Base-by-base conservation (phyloP, 1,139 yeast species). In the Blastobotrys ciferrii region DNA sequence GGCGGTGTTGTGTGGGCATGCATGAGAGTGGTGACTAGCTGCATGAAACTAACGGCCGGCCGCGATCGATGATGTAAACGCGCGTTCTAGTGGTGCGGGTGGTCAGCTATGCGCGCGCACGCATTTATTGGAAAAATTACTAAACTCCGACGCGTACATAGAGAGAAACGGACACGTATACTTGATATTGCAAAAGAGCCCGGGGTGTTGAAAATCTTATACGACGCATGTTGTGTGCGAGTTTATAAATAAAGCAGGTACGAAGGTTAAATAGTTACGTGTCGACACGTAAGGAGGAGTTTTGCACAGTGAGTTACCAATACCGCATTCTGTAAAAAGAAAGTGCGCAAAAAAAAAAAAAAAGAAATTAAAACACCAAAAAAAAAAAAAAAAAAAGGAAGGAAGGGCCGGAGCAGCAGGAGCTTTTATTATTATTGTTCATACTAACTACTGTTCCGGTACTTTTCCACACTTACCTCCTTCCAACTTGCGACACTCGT, bases 351-450 rank as follows among this genome's bases (percentile, higher is more conserved):
- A 23, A 23, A 9, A 5, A 23, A 23, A 33, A 4, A 33, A 33
- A 33, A 33, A 33, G 38, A 5, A 33, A 33, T 33, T 33, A 7
- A 7, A 7, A 15, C 17, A 6, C 5, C 7, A n/a, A 17, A 17
- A 33, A 17, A 17, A 17, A 33, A 15, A 33, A 33, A 33, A 33
- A 33, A 33, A 32, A 32, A 32, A 32, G 12, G 12, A 32, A 32
- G 35, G 13, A 32, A 32, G 4, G 35, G 28, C 28, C 28, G 28
- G 28, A 23, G 28, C 5, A 23, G 9, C 9, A 23, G 28, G 28
- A 23, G 28, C 17, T 15, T 14, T 33, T 33, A 9, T 17, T 32
- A 32, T 32, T 12, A 12, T 32, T 32, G 13, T 32, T 32, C 13
- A n/a, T 12, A 12, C 15, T 5, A 6, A 12, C 35, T 25, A 12